Conservation (phyloP, 2,329 filamentous ascomycete genomes). For the Colletotrichum lindemuthianum region DNA sequence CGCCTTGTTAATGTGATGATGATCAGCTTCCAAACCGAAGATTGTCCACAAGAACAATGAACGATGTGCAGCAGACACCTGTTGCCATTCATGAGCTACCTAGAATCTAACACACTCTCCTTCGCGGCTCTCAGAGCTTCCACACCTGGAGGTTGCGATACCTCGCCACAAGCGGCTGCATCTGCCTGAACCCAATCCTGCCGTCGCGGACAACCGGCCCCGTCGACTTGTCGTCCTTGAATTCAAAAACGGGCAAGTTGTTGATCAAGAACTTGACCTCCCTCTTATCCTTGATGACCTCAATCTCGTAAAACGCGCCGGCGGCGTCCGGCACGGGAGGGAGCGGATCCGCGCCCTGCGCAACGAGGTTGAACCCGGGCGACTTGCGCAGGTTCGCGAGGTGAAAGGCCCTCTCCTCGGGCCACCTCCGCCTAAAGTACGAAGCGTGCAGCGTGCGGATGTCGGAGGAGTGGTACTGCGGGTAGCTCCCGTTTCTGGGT, state of each 20-base stretch:
- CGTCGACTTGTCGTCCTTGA: constrained; percentile 42
- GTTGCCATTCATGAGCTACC: no score
- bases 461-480: constrained; percentile 39
- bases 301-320: constrained; percentile 44
- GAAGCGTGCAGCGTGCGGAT: constrained; percentile 38
- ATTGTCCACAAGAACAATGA: no score
- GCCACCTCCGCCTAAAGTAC: constrained; percentile 40
- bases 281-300: constrained; percentile 44
- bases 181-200: constrained; percentile 44
- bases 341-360: constrained; percentile 43
- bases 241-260: constrained; percentile 42
- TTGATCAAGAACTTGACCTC: constrained; percentile 43
- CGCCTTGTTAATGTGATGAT: no score
- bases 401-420: constrained; percentile 44
- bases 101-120: no score
- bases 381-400: constrained; percentile 44
- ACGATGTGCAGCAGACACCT: no score
- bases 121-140: constrained; percentile 34
- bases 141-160: constrained; percentile 46
- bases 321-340: constrained; percentile 42
- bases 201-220: constrained; percentile 41
- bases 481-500: constrained; percentile 41
- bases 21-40: no score
- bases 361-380: constrained; percentile 43
- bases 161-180: constrained; percentile 43